Percentiles rank a stretch among this genome's conserved stretches.
Evolutionary conservation across 73 alveolate genomes (phyloP).

Genomic region (Loxodes magnus): DNA sequence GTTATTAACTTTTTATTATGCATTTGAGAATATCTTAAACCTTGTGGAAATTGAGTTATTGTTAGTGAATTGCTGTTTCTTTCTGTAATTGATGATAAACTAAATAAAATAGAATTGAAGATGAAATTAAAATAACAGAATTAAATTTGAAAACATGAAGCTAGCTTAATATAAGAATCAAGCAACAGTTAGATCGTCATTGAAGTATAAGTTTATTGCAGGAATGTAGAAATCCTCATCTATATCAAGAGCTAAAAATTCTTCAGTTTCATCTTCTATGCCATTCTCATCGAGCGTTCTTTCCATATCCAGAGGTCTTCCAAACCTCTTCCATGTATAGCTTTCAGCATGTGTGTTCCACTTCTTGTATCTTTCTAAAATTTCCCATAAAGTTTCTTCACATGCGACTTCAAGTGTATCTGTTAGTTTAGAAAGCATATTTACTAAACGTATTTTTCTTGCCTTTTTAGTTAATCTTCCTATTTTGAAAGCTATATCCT

Average conservation of each 20-base stretch:
- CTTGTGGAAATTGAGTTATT: too few relatives aligned
- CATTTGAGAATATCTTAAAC: too few relatives aligned
- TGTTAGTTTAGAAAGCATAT: constrained; percentile 86
- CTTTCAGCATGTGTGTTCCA: constrained; percentile 87
- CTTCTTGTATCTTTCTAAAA: constrained; percentile 84
- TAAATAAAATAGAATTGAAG: too few relatives aligned
- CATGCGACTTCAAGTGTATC: constrained; percentile 81
- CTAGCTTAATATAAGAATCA: too few relatives aligned
- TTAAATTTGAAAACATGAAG: too few relatives aligned
- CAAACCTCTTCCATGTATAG: constrained; percentile 97
- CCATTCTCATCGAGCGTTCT: constrained; percentile 93
- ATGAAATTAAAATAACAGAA: too few relatives aligned
- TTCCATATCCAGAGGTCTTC: constrained; percentile 96
- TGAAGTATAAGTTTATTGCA: constrained; percentile 91
- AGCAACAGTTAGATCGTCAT: constrained; percentile 97
- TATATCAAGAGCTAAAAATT: constrained; percentile 61
- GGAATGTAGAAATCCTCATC: constrained; percentile 95
- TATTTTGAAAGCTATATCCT: constrained; percentile 57
- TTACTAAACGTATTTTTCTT: constrained; percentile 77
- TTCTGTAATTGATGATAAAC: too few relatives aligned
- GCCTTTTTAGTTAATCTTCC: constrained; percentile 79
- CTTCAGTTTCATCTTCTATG: constrained; percentile 95
- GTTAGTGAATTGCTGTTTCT: too few relatives aligned
- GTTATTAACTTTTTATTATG: too few relatives aligned
- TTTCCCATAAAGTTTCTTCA: constrained; percentile 92